These are phyloP conservation scores for Neofusicoccum sp. DNA, from an alignment of 2,329 filamentous ascomycete species.

Conservation along the genomic window DNA sequence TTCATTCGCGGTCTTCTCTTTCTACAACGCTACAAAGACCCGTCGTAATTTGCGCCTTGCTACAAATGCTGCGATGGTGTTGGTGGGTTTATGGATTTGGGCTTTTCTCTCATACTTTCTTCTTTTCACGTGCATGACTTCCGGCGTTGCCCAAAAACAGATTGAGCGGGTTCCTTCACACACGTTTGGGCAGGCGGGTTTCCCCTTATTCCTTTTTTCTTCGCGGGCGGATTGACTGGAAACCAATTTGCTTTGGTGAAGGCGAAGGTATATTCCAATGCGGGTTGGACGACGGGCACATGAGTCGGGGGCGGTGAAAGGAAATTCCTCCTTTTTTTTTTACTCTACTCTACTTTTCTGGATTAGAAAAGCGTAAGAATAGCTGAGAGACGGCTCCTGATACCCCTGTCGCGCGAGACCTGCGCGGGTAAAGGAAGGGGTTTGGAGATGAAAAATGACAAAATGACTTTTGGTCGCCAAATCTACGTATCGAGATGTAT, in stretches of 20 bases:
- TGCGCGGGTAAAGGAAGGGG: not conserved
- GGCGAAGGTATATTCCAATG: not conserved
- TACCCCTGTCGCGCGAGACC: not conserved
- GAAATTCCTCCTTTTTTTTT: not conserved
- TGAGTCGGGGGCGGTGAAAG: not conserved
- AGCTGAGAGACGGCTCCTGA: not conserved
- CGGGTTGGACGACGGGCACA: not conserved
- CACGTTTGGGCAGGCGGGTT: not conserved
- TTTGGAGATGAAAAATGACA: not conserved
- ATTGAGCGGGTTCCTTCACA: not conserved
- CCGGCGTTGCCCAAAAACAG: conserved; percentile 16
- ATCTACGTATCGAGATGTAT: too few relatives aligned
- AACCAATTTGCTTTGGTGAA: not conserved
- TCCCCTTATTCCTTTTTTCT: not conserved
- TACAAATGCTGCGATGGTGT: conserved; percentile 10
- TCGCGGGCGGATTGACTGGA: not conserved
- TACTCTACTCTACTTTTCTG: not conserved
- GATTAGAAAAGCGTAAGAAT: not conserved
- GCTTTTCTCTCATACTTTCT: not conserved
- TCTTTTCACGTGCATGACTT: conserved; percentile 10
- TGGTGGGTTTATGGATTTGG: not conserved
- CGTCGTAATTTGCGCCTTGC: conserved; percentile 5
- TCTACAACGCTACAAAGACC: conserved; percentile 9
- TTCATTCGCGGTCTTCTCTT: not conserved
- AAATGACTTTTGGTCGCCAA: conserved; percentile 13